Evolutionary conservation across 768 basidiomycete species (phyloP).

Genomic region (Auricularia cornea): DNA sequence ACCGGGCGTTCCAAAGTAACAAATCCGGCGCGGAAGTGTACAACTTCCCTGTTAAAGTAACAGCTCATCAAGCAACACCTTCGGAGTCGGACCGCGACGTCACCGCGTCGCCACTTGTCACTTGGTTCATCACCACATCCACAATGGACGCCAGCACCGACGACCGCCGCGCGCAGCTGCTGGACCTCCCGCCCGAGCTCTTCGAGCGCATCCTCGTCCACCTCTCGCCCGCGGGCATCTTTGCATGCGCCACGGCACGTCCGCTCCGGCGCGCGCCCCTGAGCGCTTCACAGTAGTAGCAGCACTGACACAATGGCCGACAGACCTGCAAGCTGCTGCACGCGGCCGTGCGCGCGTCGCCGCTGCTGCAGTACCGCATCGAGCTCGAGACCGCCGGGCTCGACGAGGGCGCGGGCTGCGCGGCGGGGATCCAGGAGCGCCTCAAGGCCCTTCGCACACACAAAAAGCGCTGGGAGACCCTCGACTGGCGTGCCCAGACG

Average conservation of each 20-base stretch:
- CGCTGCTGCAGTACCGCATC: constrained; percentile 40
- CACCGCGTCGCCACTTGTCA: too few species aligned
- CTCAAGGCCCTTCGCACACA: constrained; percentile 33
- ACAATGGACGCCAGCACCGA: not conserved
- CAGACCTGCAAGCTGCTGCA: constrained; percentile 35
- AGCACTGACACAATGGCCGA: not conserved
- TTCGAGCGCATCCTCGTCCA: not conserved
- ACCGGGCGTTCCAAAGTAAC: too few species aligned
- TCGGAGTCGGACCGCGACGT: too few species aligned
- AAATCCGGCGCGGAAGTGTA: too few species aligned
- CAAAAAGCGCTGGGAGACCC: constrained; percentile 41
- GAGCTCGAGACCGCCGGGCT: constrained; percentile 42
- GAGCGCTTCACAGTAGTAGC: not conserved
- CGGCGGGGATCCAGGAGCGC: constrained; percentile 31
- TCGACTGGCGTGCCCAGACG: constrained; percentile 31
- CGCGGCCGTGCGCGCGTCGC: constrained; percentile 33
- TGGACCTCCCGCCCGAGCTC: not conserved
- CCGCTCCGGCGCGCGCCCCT: not conserved
- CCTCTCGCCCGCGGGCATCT: not conserved
- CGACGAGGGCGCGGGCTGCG: constrained; percentile 25
- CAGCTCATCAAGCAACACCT: too few species aligned
- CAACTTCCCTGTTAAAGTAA: too few species aligned
- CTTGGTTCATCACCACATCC: not conserved
- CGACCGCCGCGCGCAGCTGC: not conserved
- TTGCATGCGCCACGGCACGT: not conserved